Base-by-base conservation (phyloP, 2,329 filamentous ascomycete species). In the Exophiala alcalophila region DNA sequence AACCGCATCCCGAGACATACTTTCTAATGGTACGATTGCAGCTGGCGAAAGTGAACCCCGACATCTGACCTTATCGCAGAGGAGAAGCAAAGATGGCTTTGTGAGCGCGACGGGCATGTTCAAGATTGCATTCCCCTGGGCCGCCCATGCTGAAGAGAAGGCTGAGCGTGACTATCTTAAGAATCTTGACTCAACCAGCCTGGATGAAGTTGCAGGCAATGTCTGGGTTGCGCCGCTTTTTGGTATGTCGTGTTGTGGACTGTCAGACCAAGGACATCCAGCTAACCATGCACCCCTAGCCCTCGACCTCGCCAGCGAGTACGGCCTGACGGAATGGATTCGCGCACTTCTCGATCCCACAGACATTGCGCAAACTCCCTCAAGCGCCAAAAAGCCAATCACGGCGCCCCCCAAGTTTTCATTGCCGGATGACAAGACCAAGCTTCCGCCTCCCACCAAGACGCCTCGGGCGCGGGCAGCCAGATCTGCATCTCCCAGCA, bases 151-250 rank as follows among this genome's bases (percentile, higher is more conserved):
- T 2, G 78, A 83, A 52, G 79, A 83, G 56, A 67, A 70, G 29
- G 61, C 62, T 2, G 80, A 83, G 61, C 76, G 80, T 52, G 74
- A 76, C 39, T 90, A 88, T 67, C 83, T 98, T 67, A 96, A 95
- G 71, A 79, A 77, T 5, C 81, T 92, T 19, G 84, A 84, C 20
- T 25, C 41, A 18, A 94, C 90, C 7, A 94, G 89, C 57, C 76
- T 76, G 43, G 90, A 97, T 61, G 92, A 97, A 72, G 89, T 92
- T 20, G 92, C 92, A 18, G 92, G 92, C 31, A 98, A 96, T 65
- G 81, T 98, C 38, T 98, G 92, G 92, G 90, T 97, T 36, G 81
- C 88, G 32, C 89, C 91, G 4, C 75, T 83, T 53, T 71, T 78
- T 62, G 80, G 80, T 84, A 70, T 56, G 67, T 25, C 20, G 23